Percentiles rank a stretch among this genome's conserved stretches.
Conservation (phyloP, 352 stramenopile genomes). For the Aphanomyces cochlioides region DNA sequence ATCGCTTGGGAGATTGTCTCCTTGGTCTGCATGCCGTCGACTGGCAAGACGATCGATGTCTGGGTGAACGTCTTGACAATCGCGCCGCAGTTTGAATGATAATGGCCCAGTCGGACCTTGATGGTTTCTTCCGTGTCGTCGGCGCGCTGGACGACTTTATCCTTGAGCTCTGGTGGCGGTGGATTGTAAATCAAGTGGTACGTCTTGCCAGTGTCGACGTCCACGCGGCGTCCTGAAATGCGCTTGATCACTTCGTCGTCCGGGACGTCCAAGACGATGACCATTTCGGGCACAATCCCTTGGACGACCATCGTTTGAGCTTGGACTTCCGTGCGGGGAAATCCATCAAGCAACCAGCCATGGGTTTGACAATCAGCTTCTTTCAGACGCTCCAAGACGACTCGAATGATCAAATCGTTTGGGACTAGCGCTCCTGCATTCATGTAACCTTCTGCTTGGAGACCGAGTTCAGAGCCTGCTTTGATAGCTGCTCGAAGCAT, state of each 20-base stretch:
- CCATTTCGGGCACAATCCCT: constrained; percentile 79
- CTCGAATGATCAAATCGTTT: constrained; percentile 90
- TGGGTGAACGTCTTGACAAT: constrained; percentile 50
- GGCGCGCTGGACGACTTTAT: constrained; percentile 79
- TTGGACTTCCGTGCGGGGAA: constrained; percentile 89
- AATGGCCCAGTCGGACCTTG: constrained; percentile 80
- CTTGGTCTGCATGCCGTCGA: constrained; percentile 34
- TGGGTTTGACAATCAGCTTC: constrained; percentile 80
- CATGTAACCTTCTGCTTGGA: constrained; percentile 86
- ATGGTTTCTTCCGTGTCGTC: constrained; percentile 93
- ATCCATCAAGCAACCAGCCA: constrained; percentile 94
- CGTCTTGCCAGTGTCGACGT: constrained; percentile 90
- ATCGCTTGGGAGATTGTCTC: constrained; percentile 21
- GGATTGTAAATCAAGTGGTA: constrained; percentile 97
- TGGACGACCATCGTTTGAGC: constrained; percentile 80
- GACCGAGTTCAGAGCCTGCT: constrained; percentile 46
- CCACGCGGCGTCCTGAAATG: constrained; percentile 79
- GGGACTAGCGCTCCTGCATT: constrained; percentile 84
- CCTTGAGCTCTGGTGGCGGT: constrained; percentile 63
- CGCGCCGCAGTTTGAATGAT: constrained; percentile 70
- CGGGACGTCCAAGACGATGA: constrained; percentile 89
- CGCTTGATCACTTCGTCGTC: constrained; percentile 86
- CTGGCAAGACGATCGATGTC: constrained; percentile 48
- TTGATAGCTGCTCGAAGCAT: constrained; percentile 88
- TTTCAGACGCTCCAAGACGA: constrained; percentile 70